These are phyloP conservation scores for Chlorella sorokiniana DNA, from an alignment of 139 green algal genomes.

Conservation along the genomic window DNA sequence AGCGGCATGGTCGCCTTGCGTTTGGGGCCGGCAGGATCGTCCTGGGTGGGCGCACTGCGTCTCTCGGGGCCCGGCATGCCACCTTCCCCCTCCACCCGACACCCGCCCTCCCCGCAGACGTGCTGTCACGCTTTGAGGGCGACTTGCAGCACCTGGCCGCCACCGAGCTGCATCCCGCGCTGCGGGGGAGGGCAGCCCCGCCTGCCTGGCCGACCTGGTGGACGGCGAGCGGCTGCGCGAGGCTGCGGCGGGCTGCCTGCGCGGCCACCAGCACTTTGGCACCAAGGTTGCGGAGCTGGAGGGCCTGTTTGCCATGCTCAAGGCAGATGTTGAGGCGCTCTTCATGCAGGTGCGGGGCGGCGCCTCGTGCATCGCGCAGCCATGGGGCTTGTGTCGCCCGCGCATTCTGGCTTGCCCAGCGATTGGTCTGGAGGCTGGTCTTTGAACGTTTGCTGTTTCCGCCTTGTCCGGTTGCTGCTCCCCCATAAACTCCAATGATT, in stretches of 20 bases:
- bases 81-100: neutral
- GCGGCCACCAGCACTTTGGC: constrained; percentile 64
- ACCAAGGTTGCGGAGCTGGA: constrained; percentile 82
- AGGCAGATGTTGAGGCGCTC: constrained; percentile 81
- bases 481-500: constrained; percentile 7
- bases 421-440: neutral
- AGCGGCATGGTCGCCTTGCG: too few relatives aligned
- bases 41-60: too few relatives aligned
- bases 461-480: neutral
- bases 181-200: constrained; percentile 17
- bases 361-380: neutral
- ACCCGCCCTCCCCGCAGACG: constrained; percentile 19
- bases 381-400: too few relatives aligned
- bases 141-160: constrained; percentile 71
- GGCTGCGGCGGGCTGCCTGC: constrained; percentile 64
- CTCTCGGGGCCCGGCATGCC: too few relatives aligned
- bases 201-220: constrained; percentile 70
- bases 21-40: too few relatives aligned
- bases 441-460: neutral
- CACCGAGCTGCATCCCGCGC: constrained; percentile 60
- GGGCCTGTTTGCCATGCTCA: constrained; percentile 66
- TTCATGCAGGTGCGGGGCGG: constrained; percentile 62
- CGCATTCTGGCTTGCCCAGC: neutral
- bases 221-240: constrained; percentile 61
- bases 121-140: constrained; percentile 74